Base-by-base conservation (phyloP, 2,329 filamentous ascomycete species). In the Penicillium digitatum region DNA sequence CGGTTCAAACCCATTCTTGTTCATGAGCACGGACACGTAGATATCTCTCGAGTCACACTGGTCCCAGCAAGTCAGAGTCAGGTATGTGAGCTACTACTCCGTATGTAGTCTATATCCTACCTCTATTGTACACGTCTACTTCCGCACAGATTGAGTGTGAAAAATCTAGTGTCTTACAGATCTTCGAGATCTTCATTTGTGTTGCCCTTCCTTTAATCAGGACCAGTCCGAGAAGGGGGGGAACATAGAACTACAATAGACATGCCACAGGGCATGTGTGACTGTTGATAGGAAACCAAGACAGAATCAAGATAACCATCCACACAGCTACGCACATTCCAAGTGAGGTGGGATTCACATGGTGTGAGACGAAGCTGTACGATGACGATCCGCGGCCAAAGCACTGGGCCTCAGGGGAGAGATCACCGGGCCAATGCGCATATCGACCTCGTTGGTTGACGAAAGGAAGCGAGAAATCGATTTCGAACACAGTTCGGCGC, bases 331-430 rank as follows among this genome's bases (percentile, higher is more conserved):
- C 20, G 16, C 29, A 46, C 40, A 45, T 45, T 32, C 18, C 27
- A 32, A 45, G 12, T 11, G 3, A 38, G 22, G 46, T 38, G 20
- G 16, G 22, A 14, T 47, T 18, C 9, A 22, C 16, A 12, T 3
- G 20, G 7, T 27, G 50, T 53, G 24, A 24, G 35, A 53, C 51
- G 39, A 32, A 18, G n/a, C 18, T 47, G 43, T 35, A 27, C 26
- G 20, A 53, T 53, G 51, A 24, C 44, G 35, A 42, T 26, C 31
- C 44, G 22, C 29, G 37, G 35, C 44, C 51, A 53, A 48, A 37
- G 37, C 29, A 29, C 43, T 20, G 35, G 43, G 26, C 8, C 38
- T 14, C 35, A 34, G 43, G 50, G 42, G 42, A 31, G 42, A 31
- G 24, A 38, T 47, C 40, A 46, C 9, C 22, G 37, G 29, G 39